These are phyloP conservation scores for Talaromyces stipitatus DNA, from an alignment of 495 filamentous ascomycete genomes.

Conservation along the genomic window DNA sequence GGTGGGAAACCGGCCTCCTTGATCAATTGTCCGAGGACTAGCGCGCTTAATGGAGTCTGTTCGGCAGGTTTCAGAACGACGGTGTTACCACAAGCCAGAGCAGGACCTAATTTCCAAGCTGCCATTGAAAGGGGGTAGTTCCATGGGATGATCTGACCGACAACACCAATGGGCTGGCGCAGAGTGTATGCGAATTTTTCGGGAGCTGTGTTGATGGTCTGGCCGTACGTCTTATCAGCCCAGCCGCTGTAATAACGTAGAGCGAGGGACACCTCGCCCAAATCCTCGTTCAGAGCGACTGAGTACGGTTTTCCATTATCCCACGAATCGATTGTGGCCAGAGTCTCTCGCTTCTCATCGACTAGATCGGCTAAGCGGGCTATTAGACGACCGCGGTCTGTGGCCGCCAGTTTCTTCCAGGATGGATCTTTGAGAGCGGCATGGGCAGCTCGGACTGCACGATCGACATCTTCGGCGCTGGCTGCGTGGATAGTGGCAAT, in stretches of 20 bases:
- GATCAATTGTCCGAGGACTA: slow-evolving; percentile 72
- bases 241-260: slow-evolving; percentile 83
- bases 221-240: slow-evolving; percentile 85
- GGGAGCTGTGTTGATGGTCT: slow-evolving; percentile 70
- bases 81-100: slow-evolving; percentile 82
- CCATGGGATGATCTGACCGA: slow-evolving; percentile 88
- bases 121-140: slow-evolving; percentile 87
- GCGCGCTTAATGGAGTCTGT: slow-evolving; percentile 81
- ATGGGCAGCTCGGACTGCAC: slow-evolving; percentile 72
- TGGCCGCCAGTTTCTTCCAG: slow-evolving; percentile 66
- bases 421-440: slow-evolving; percentile 69
- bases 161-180: slow-evolving; percentile 81
- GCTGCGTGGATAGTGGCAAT: slow-evolving; percentile 80
- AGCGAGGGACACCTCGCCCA: slow-evolving; percentile 62
- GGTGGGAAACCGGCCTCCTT: slow-evolving; percentile 89
- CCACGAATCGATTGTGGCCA: slow-evolving; percentile 87
- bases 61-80: slow-evolving; percentile 89
- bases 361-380: slow-evolving; percentile 64
- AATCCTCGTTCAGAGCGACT: slow-evolving; percentile 62
- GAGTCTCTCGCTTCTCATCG: slow-evolving; percentile 55
- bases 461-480: slow-evolving; percentile 69
- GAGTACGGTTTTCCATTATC: slow-evolving; percentile 87
- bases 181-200: slow-evolving; percentile 83
- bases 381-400: slow-evolving; percentile 70
- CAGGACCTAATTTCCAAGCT: slow-evolving; percentile 91